Evolutionary conservation across 2,329 filamentous ascomycete genomes (phyloP).

Genomic region (Colletotrichum sp.): DNA sequence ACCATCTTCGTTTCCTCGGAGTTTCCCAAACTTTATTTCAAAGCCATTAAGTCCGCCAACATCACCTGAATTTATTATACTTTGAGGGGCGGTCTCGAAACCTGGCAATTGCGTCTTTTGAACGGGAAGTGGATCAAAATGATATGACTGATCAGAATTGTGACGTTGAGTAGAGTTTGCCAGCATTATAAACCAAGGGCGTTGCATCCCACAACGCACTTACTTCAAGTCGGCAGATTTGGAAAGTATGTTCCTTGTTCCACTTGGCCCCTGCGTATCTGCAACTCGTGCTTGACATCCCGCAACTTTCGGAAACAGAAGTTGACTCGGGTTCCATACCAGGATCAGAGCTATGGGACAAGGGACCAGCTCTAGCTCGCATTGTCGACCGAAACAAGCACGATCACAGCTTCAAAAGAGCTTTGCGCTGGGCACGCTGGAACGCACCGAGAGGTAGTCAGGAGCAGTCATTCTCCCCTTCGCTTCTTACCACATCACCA

Average conservation of each 20-base stretch:
- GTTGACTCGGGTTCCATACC: neutral
- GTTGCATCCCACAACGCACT: neutral
- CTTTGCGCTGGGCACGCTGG: neutral
- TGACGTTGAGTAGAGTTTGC: neutral
- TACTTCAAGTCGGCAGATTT: neutral
- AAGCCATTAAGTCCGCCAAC: neutral
- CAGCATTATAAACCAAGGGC: neutral
- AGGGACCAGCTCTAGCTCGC: neutral
- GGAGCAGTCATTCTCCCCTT: neutral
- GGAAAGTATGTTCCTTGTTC: neutral
- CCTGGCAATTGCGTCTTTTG: neutral
- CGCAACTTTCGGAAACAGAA: neutral
- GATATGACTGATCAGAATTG: neutral
- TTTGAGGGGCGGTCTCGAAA: neutral
- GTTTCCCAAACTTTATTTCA: neutral
- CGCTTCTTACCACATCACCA: neutral
- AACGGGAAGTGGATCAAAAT: neutral
- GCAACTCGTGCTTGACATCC: neutral
- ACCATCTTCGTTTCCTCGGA: neutral
- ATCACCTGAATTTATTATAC: neutral
- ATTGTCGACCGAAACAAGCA: neutral
- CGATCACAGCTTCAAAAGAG: neutral
- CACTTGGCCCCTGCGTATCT: neutral
- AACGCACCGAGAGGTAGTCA: neutral
- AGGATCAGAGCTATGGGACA: neutral